Evolutionary conservation across 495 filamentous ascomycete genomes (phyloP).

Genomic region (Sabuloglossum arenarium): DNA sequence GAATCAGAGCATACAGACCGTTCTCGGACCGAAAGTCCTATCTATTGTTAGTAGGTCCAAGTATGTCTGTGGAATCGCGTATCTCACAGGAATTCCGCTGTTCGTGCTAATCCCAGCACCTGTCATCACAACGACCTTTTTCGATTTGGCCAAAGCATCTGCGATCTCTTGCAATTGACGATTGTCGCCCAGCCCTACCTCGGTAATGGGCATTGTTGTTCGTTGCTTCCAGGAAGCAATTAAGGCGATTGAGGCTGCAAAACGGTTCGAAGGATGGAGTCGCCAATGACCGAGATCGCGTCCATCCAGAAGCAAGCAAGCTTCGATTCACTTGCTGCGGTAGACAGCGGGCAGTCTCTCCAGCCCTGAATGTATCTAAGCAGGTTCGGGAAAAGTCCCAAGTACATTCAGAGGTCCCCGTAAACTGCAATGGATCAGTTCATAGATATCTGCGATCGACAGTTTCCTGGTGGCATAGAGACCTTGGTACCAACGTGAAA

Average conservation of each 20-base stretch:
- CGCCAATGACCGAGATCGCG: neutral
- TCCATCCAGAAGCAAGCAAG: neutral
- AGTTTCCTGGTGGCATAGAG: neutral
- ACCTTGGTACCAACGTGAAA: neutral
- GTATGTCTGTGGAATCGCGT: neutral
- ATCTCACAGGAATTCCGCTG: slow-evolving; percentile 45
- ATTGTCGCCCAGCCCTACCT: neutral
- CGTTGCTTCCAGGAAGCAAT: neutral
- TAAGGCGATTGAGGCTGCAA: neutral
- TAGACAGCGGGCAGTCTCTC: too few species aligned
- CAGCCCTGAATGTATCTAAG: too few species aligned
- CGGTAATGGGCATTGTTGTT: neutral
- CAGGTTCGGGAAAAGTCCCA: neutral
- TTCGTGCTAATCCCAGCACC: slow-evolving; percentile 56
- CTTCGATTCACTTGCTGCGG: neutral
- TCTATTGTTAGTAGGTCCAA: neutral
- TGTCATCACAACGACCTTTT: slow-evolving; percentile 43
- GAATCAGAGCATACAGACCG: slow-evolving; percentile 47
- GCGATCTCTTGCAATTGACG: slow-evolving; percentile 30
- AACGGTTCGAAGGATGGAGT: neutral
- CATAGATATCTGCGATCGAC: too few species aligned
- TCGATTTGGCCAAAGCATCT: slow-evolving; percentile 33
- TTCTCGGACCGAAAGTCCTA: slow-evolving; percentile 53
- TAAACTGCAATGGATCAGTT: too few species aligned
- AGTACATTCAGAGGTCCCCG: too few species aligned